Base-by-base conservation (phyloP, 345 rosid species). In the Erysimum cheiranthoides region DNA sequence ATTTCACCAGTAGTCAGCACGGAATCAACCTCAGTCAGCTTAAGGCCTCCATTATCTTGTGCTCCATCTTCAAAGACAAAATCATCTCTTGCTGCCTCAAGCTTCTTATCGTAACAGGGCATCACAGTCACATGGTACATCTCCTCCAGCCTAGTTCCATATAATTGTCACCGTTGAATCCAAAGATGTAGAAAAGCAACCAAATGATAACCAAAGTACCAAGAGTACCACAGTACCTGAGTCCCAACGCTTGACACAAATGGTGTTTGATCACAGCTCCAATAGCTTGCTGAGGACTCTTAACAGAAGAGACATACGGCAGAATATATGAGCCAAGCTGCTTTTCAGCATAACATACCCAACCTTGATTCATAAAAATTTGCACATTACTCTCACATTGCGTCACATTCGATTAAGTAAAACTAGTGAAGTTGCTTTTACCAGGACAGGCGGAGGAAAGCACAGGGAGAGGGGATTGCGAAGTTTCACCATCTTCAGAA, bases 71-170 rank as follows among this genome's bases (percentile, higher is more conserved):
- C 85, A 72, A 88, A 90, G 67, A 77, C 82, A 31, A 95, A 95
- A 82, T 95, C 94, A 6, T 91, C 94, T 80, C 99, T 88, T 1
- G 88, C 73, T 66, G 98, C 99, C 83, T 95, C 98, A 2, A 93
- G 96, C 89, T 93, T 95, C 84, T 93, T 95, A 81, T 95, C 99
- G 75, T 90, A 93, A 68, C 98, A 95, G 6, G 98, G 99, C 98
- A 95, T 95, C 78, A 93, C 92, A 21, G 97, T 90, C 61, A 90
- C 97, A 83, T 95, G 98, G 80, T 90, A 90, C 51, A 93, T 77
- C 68, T 95, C 90, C 7, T 90, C 85, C 10, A 90, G 85, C 89
- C 99, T 95, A 78, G 64, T 50, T 61, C 53, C 78, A 56, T 4
- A 36, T 21, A 11, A 49, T 17, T 2, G 12, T 58, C 46, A 71